Conservation (phyloP, 106 monocot species). For the Narthecium ossifragum region DNA sequence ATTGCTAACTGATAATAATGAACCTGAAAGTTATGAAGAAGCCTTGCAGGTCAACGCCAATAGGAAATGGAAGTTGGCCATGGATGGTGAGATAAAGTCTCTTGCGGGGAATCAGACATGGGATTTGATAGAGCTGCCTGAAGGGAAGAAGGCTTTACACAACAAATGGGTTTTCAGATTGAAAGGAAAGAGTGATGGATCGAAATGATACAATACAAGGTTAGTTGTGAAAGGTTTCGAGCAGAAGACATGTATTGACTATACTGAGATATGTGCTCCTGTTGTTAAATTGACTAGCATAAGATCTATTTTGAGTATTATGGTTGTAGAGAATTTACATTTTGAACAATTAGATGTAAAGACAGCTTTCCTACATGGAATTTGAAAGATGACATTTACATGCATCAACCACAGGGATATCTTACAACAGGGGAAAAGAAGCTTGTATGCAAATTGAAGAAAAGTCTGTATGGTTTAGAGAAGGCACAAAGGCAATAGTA, state of each 20-base stretch:
- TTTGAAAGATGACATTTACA: not conserved
- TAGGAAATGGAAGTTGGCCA: too few species aligned
- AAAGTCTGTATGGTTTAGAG: too few species aligned
- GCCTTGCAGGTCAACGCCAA: too few species aligned
- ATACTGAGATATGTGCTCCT: not conserved
- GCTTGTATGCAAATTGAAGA: too few species aligned
- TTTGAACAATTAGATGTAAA: not conserved
- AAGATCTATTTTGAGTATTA: not conserved
- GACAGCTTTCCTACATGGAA: not conserved
- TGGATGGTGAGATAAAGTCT: too few species aligned
- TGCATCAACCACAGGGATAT: not conserved
- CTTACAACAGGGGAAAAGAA: not conserved
- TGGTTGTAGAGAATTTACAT: slow-evolving; percentile 1
- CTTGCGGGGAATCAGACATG: not conserved
- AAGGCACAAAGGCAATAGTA: too few species aligned
- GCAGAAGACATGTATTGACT: not conserved
- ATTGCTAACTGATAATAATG: too few species aligned
- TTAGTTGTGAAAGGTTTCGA: not conserved
- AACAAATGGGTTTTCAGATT: not conserved
- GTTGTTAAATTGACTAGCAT: not conserved
- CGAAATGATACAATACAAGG: not conserved
- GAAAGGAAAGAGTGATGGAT: not conserved
- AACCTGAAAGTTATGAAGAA: too few species aligned
- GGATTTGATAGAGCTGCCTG: not conserved
- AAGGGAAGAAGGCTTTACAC: not conserved